These are phyloP conservation scores for Dendryphion nanum DNA, from an alignment of 2,329 filamentous ascomycete species.

Conservation along the genomic window DNA sequence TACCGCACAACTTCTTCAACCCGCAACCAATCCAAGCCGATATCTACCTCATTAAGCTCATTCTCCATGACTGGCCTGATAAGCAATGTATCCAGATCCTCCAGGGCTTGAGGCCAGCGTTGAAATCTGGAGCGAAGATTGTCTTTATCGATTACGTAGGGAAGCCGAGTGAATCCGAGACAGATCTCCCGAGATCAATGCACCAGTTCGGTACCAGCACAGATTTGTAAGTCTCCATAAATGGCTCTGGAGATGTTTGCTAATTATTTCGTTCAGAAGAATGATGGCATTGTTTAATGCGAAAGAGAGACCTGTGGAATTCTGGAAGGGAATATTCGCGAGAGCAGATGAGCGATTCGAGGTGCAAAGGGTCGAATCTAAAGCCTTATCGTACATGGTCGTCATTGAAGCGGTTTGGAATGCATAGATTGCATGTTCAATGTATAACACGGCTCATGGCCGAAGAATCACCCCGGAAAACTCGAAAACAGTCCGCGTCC, in stretches of 20 bases:
- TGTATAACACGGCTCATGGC: too few species aligned
- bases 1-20: conserved; percentile 58
- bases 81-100: conserved; percentile 38
- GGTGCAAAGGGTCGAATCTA: conserved; percentile 28
- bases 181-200: conserved; percentile 20
- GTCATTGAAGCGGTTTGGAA: conserved; percentile 30
- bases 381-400: conserved; percentile 22
- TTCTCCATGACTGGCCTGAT: conserved; percentile 62
- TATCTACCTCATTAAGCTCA: conserved; percentile 59
- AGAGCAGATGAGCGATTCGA: conserved; percentile 48
- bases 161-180: conserved; percentile 25
- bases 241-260: too few species aligned
- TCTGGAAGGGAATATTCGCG: conserved; percentile 48
- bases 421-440: conserved; percentile 5
- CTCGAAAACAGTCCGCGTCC: too few species aligned
- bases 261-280: too few species aligned
- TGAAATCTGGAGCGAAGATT: conserved; percentile 20
- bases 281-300: conserved; percentile 53
- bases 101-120: conserved; percentile 12
- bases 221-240: too few species aligned
- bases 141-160: conserved; percentile 27
- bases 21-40: conserved; percentile 54
- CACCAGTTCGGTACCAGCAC: conserved; percentile 32
- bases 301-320: conserved; percentile 47
- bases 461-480: too few species aligned